phyloP scores from a whole-genome alignment of 768 basidiomycete species.

The Collybia sordida region DNA sequence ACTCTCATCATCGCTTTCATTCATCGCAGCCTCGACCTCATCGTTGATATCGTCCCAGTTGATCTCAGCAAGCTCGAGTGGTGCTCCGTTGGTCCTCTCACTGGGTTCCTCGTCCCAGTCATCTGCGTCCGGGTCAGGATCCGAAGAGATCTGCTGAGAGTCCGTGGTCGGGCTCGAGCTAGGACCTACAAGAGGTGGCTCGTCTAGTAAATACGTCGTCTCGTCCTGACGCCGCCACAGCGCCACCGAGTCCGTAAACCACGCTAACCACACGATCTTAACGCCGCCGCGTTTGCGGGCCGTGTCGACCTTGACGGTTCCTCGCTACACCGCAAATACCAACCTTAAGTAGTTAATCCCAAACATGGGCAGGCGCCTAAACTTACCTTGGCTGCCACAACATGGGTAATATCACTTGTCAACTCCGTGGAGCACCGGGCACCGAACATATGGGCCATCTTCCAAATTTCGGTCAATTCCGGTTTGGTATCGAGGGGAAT shows the following conservation, averaged over 20 bases:
- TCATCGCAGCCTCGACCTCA: conserved; percentile 87
- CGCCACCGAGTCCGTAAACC: conserved; percentile 90
- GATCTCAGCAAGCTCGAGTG: conserved; percentile 58
- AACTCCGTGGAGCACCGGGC: conserved; percentile 78
- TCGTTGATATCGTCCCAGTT: conserved; percentile 84
- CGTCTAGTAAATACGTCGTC: conserved; percentile 70
- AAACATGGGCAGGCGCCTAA: neutral
- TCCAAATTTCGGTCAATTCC: conserved; percentile 83
- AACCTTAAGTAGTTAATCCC: neutral
- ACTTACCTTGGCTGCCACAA: conserved; percentile 84
- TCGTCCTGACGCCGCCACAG: conserved; percentile 86
- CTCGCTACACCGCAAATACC: conserved; percentile 50
- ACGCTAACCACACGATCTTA: conserved; percentile 83
- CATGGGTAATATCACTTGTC: conserved; percentile 71
- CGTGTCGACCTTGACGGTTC: conserved; percentile 88
- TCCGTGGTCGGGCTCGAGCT: conserved; percentile 36
- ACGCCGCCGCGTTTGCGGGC: conserved; percentile 76
- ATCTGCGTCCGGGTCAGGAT: conserved; percentile 65
- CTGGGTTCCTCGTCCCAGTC: conserved; percentile 58
- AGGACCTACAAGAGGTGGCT: conserved; percentile 38
- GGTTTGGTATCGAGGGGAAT: conserved; percentile 87
- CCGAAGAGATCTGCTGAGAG: conserved; percentile 56
- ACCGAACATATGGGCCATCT: conserved; percentile 84
- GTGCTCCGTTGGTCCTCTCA: conserved; percentile 28
- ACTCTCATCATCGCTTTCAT: conserved; percentile 64